A percentile compares a stretch with the other conserved stretches of the same genome.
phyloP scores from a whole-genome alignment of 2,329 filamentous ascomycete genomes.

The Cytospora mali region DNA sequence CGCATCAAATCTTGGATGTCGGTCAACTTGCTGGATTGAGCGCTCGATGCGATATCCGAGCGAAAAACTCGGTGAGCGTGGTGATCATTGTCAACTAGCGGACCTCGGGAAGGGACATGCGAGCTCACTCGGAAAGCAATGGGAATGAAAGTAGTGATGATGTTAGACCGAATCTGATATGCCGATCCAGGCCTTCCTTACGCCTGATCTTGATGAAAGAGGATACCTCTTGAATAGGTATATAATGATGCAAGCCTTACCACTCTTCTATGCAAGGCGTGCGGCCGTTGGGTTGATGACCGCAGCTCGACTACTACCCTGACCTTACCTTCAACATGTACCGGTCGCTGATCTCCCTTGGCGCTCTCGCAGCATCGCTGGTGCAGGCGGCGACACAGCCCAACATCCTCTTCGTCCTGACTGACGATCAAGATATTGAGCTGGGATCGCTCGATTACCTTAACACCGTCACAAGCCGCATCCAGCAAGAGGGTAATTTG shows the following conservation, averaged over 20 bases:
- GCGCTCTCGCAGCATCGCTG: slow-evolving; percentile 21
- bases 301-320: neutral
- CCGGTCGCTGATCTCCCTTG: slow-evolving; percentile 19
- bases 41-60: neutral
- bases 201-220: too few species aligned
- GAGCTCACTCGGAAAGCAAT: neutral
- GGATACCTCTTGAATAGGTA: too few species aligned
- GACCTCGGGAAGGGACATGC: neutral
- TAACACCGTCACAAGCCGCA: slow-evolving; percentile 16
- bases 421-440: slow-evolving; percentile 28
- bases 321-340: slow-evolving; percentile 19
- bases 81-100: neutral
- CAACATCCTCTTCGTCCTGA: slow-evolving; percentile 27
- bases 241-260: neutral
- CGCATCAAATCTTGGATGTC: neutral
- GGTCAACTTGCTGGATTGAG: neutral
- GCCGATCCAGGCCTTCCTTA: too few species aligned
- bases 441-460: slow-evolving; percentile 25
- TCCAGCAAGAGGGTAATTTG: slow-evolving; percentile 22
- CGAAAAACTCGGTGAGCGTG: neutral
- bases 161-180: neutral
- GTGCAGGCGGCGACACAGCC: slow-evolving; percentile 27
- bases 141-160: neutral
- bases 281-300: neutral
- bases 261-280: neutral